Evolutionary conservation across 108 stramenopile genomes (phyloP), one percentile per base, ranked within the genome.

Genomic region (Cyclotella baltica): DNA sequence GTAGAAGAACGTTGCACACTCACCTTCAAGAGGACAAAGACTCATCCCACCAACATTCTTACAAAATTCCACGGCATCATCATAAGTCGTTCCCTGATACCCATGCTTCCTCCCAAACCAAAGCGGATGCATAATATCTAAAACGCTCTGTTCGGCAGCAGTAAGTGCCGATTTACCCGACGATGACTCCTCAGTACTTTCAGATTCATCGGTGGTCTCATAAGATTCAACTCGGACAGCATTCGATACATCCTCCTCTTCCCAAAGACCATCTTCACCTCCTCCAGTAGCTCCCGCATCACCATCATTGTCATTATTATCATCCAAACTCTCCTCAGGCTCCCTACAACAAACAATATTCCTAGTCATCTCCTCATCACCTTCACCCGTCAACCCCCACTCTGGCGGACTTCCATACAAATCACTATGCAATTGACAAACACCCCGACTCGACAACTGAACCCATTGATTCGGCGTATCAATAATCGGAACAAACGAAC

Each of bases 21-120:
- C 36, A 63, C 62, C 62, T n/a, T 62, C 51, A 22, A 47, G 16
- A 55, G 80, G 80, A 75, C 80, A 81, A 0, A 81, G 46, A 40
- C 31, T 31, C 80, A 74, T 81, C 29, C 61, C 68, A 47, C 46
- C 67, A 40, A 75, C 52, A 34, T 56, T 47, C 15, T 70, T 62
- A 40, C 80, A 81, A 50, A 81, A 81, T 27, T 69, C 50, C 1
- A 59, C 55, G 18, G 80, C 66, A 33, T 81, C 68, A 22, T 58
- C 52, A 38, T 64, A 62, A 23, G 73, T 81, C 3, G 80, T 75
- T 23, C 80, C 80, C 15, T 63, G 62, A 55, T 75, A 81, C 2
- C 80, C 80, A 27, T 74, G 47, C 34, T 59, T 62, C 23, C 63
- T 62, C 15, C 73, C 73, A 43, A 73, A 81, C 80, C 80, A 81